These are phyloP conservation scores for Skeletonema tropicum DNA, from an alignment of 108 stramenopile species.

Conservation along the genomic window DNA sequence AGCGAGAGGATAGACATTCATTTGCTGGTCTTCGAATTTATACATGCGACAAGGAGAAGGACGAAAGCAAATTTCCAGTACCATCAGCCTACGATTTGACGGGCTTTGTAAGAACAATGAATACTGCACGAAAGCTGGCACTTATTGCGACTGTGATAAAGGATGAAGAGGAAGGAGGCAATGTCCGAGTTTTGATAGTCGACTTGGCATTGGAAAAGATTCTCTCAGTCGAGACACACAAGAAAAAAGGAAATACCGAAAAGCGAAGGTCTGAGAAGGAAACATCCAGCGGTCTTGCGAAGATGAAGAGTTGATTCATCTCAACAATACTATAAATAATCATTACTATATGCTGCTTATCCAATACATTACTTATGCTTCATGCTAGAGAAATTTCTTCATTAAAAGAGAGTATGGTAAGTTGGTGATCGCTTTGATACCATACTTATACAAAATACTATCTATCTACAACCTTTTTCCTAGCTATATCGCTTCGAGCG, in stretches of 20 bases:
- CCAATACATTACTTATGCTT: too few relatives aligned
- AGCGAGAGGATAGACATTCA: conserved; percentile 77
- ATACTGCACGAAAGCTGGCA: conserved; percentile 86
- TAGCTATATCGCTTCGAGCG: too few relatives aligned
- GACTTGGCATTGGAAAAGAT: conserved; percentile 82
- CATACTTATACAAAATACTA: too few relatives aligned
- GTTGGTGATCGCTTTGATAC: too few relatives aligned
- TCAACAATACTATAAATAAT: background rate
- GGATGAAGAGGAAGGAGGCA: conserved; percentile 7
- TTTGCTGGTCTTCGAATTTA: conserved; percentile 87
- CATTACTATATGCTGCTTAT: background rate
- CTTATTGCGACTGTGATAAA: conserved; percentile 70
- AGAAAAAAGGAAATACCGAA: conserved; percentile 42
- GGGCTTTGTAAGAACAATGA: conserved; percentile 78
- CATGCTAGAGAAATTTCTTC: too few relatives aligned
- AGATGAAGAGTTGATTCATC: conserved; percentile 1
- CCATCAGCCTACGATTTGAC: conserved; percentile 76
- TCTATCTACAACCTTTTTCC: too few relatives aligned
- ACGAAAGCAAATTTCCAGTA: conserved; percentile 36
- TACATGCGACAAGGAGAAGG: conserved; percentile 18
- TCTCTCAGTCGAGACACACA: conserved; percentile 59
- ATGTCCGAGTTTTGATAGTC: conserved; percentile 60
- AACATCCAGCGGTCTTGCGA: background rate
- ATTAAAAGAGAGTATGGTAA: too few relatives aligned
- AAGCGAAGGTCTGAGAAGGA: conserved; percentile 36